Evolutionary conservation across 2,329 filamentous ascomycete species (phyloP), one percentile per base, ranked within the genome.

Genomic region (Neoarthrinium moseri): DNA sequence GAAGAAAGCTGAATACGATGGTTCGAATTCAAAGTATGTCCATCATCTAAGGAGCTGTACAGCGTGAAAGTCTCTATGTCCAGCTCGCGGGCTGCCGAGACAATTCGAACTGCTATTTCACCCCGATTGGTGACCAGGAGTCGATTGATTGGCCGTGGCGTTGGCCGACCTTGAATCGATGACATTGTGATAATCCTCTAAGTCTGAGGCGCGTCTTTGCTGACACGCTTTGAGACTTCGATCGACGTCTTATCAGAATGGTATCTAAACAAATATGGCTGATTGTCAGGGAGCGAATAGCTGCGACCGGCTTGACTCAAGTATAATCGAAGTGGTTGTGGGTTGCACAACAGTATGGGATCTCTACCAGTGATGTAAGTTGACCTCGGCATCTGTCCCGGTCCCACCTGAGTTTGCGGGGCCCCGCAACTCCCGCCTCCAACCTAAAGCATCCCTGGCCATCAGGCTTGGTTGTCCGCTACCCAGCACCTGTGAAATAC

Each of bases 71-170:
- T 82, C 44, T 80, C 72, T 7, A 83, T 67, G 11, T 65, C 66
- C 3, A 84, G 66, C 61, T 86, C 82, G 32, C 79, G 70, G n/a
- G 77, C 78, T 45, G 81, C 72, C 23, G 75, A 72, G 26, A 84
- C 66, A 38, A 85, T 81, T 11, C 82, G 73, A 3, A 79, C 73
- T 44, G 81, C 81, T 42, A 86, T 84, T 60, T 86, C 83, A 45
- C 82, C 83, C 66, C 80, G 41, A 20, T 44, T 44, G n/a, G 41
- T 32, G 10, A 44, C 21, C 10, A 44, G 32, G 13, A 44, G 32
- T n/a, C 41, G 41, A 5, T 20, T 36, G 41, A 44, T 44, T 8
- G 4, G 27, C 22, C 41, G 41, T 12, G 30, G 20, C 11, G 32
- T 30, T n/a, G 41, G 41, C 32, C 41, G 30, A n/a, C 41, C 41